Evolutionary conservation across 345 rosid genomes (phyloP).

Genomic region (Citropsis articulata): DNA sequence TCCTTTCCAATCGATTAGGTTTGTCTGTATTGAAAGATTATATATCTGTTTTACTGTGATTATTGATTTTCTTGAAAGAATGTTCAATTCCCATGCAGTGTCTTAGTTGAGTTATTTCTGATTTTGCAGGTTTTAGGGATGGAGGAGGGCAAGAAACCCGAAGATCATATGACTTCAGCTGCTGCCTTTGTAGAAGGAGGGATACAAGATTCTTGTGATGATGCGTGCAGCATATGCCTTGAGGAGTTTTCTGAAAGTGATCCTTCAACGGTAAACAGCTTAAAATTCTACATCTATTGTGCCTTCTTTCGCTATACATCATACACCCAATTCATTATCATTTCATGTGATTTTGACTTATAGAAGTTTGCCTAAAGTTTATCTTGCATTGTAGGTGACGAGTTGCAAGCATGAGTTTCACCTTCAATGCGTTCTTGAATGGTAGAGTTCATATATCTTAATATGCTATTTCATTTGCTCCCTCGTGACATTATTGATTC

Average conservation of each 20-base stretch:
- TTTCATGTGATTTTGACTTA: background rate
- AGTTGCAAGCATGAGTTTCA: conserved; percentile 79
- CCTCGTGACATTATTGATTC: background rate
- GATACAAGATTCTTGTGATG: conserved; percentile 64
- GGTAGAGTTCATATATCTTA: conserved; percentile 34
- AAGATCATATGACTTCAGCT: conserved; percentile 51
- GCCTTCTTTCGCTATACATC: background rate
- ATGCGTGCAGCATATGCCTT: conserved; percentile 78
- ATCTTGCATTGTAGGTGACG: conserved; percentile 44
- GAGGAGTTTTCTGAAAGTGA: conserved; percentile 61
- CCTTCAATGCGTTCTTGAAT: conserved; percentile 78
- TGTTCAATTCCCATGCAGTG: background rate
- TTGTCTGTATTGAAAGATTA: background rate
- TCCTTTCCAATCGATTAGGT: background rate
- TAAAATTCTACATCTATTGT: background rate
- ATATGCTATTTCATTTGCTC: background rate
- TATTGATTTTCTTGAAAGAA: background rate
- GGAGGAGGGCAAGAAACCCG: conserved; percentile 39
- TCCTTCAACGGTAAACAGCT: conserved; percentile 58
- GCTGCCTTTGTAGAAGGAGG: conserved; percentile 82
- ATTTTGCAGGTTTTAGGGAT: conserved; percentile 37
- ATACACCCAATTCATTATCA: background rate
- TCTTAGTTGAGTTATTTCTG: background rate
- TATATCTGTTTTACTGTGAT: background rate
- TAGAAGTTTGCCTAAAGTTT: conserved; percentile 1